Base-by-base conservation (phyloP, 1,284 basidiomycete genomes). In the Rhodotorula sp. region DNA sequence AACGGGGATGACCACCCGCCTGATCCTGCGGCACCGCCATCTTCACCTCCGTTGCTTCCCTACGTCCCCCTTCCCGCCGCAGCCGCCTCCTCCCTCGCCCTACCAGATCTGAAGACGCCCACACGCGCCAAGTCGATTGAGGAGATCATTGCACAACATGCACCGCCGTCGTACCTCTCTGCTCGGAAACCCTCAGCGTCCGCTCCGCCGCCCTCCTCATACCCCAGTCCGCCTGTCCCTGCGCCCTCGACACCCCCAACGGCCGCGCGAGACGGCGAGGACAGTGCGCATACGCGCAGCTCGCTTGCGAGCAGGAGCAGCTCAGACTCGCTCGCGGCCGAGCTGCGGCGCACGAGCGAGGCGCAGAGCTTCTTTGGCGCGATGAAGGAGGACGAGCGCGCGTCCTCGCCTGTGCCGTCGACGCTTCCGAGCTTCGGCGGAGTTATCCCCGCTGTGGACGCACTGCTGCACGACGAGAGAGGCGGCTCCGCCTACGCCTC, bases 71-170 rank as follows among this genome's bases (percentile, higher is more conserved):
- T 68, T 22, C 61, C 37, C 39, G 41, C 53, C 36, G 22, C 34
- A 3, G 12, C 48, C 21, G 13, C 53, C 5, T 19, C 32, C 34
- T 36, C 48, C 8, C 29, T 25, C 46, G 29, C 59, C 37, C 36
- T 17, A 4, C 55, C 36, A n/a, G 55, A 21, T 32, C 34, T 37
- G 37, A 27, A 32, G 36, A 57, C 59, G 19, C 51, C 51, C 27
- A 55, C 58, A 13, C 72, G 74, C 8, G 77, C 79, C 57, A 73
- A 78, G 64, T 80, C 81, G 2, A 83, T 83, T 58, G 80, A 81
- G 53, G 84, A 85, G 53, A 84, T 85, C 69, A 80, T 85, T 55
- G 72, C 79, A 15, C 73, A 77, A 22, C 83, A 85, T 69, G 79
- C 79, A 34, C 76, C 71, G 0, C 71, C 80, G 0, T 69, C 81